Base-by-base conservation (phyloP, 2,329 filamentous ascomycete species). In the Fusarium sp. region DNA sequence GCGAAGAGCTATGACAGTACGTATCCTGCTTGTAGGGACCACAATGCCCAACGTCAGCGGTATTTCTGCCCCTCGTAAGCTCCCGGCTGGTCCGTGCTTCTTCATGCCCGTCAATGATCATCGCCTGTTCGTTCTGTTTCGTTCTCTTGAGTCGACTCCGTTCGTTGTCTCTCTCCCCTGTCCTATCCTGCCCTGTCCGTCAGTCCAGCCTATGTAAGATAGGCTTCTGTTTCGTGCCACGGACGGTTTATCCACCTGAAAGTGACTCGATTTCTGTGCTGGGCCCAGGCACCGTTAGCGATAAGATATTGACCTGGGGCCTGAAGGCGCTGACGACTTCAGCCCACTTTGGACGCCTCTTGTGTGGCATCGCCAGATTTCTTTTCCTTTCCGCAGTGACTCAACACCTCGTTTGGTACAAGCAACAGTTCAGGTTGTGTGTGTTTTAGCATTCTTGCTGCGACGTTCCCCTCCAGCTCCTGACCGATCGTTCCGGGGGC, bases 401-500 rank as follows among this genome's bases (percentile, higher is more conserved):
- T 63, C 56, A 68, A 48, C 28, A 55, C 42, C 36, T 55, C 48
- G 34, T 24, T 36, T 51, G 45, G 52, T 52, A 67, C 45, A 60
- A 24, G 24, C 45, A 61, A 41, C n/a, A 38, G 26, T 47, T 66
- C 47, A 63, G 51, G 20, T n/a, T 65, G 45, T 30, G 32, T 48
- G 50, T 63, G 30, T 56, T 36, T 69, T 54, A 41, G 32, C 34
- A 38, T 41, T 56, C 28, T 54, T 66, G 26, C 44, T 59, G 32
- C 30, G 57, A 52, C 56, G 32, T 62, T 36, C 48, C 57, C 58
- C 36, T 64, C 59, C 51, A 68, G 61, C 62, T 66, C 71, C 66
- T 73, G 76, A 77, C 76, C 76, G 76, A 78, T 77, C 72, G 64
- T 78, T 75, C 76, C 76, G 76, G 76, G 60, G 76, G 41, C 41